phyloP scores from a whole-genome alignment of 2,329 filamentous ascomycete species.

The Phialocephala sp. region DNA sequence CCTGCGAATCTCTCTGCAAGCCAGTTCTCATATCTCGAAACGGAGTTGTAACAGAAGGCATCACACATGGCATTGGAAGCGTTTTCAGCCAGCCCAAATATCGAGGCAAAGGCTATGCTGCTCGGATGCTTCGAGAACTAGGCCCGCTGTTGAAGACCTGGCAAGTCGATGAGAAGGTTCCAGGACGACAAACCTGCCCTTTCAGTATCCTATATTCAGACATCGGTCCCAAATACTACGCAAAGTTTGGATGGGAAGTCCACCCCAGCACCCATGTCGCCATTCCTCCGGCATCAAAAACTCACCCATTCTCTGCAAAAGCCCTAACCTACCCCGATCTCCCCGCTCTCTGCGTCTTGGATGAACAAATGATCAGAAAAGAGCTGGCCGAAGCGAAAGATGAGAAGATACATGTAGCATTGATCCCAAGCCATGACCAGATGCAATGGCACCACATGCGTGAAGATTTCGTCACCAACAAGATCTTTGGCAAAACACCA shows the following conservation, averaged over 20 bases:
- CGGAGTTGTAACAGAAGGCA: constrained; percentile 55
- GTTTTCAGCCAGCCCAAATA: constrained; percentile 76
- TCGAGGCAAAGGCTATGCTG: constrained; percentile 77
- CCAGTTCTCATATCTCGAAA: constrained; percentile 55
- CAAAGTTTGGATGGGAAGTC: constrained; percentile 74
- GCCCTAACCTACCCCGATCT: constrained; percentile 66
- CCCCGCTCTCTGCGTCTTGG: constrained; percentile 62
- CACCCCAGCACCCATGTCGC: constrained; percentile 76
- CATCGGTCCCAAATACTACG: constrained; percentile 84
- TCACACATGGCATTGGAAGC: constrained; percentile 77
- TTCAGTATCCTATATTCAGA: constrained; percentile 88
- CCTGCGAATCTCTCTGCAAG: constrained; percentile 69
- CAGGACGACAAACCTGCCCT: constrained; percentile 48
- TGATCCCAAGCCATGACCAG: constrained; percentile 70
- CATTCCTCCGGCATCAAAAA: constrained; percentile 53
- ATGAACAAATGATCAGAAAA: constrained; percentile 66
- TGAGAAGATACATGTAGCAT: constrained; percentile 62
- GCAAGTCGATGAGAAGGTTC: constrained; percentile 51
- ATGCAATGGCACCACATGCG: constrained; percentile 80
- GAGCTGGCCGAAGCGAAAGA: constrained; percentile 51
- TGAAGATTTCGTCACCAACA: constrained; percentile 76
- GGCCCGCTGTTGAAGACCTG: constrained; percentile 58
- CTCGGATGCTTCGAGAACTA: constrained; percentile 74
- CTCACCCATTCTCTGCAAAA: constrained; percentile 32
- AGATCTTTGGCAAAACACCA: constrained; percentile 62